phyloP scores from a whole-genome alignment of 345 rosid species.

The Populus euphratica region DNA sequence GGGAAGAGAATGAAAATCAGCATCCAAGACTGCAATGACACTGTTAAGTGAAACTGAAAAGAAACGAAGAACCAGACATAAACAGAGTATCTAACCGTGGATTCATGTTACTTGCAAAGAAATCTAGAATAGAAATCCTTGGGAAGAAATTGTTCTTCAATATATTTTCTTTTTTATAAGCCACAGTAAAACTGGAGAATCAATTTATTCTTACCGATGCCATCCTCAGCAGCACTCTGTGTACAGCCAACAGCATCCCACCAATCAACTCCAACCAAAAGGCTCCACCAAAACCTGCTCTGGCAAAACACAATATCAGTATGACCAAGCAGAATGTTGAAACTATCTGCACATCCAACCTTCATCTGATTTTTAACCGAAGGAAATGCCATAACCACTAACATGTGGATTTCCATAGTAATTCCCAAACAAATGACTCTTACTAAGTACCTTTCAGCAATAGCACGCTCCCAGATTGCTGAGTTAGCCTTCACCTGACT shows the following conservation, averaged over 20 bases:
- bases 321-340: neutral
- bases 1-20: slow-evolving; percentile 97
- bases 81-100: neutral
- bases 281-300: slow-evolving; percentile 99
- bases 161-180: neutral
- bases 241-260: slow-evolving; percentile 99
- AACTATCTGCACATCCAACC: neutral
- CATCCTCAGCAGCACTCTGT: slow-evolving; percentile 98
- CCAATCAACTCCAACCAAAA: slow-evolving; percentile 99
- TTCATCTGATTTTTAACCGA: neutral
- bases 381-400: neutral
- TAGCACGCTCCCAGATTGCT: slow-evolving; percentile 93
- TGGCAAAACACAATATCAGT: slow-evolving; percentile 17
- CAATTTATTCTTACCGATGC: slow-evolving; percentile 57
- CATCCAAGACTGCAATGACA: slow-evolving; percentile 97
- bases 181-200: neutral
- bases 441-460: slow-evolving; percentile 84
- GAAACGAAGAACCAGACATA: slow-evolving; percentile 13
- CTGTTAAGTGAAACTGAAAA: slow-evolving; percentile 89
- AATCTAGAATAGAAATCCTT: neutral
- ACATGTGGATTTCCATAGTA: neutral
- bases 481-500: slow-evolving; percentile 73
- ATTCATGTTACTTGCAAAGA: neutral
- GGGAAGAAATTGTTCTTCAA: neutral
- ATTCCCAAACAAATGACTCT: neutral